phyloP scores from a whole-genome alignment of 345 rosid species.

The Isatis tinctoria region DNA sequence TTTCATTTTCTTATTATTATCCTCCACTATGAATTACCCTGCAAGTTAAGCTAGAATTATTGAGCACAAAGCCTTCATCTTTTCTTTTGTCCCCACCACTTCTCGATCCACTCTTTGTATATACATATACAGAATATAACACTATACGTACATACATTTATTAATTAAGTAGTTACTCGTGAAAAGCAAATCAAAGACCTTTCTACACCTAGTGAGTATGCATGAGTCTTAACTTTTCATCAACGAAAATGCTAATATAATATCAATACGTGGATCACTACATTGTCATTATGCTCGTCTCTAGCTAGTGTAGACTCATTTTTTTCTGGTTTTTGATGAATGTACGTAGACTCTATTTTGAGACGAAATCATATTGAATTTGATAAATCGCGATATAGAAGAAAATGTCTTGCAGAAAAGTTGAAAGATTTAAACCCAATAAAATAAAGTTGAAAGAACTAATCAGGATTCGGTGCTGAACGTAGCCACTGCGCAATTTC shows the following conservation, averaged over 20 bases:
- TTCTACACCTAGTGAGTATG: constrained; percentile 8
- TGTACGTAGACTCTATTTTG: neutral
- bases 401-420: neutral
- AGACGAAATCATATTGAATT: neutral
- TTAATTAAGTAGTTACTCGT: neutral
- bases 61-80: constrained; percentile 27
- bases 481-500: neutral
- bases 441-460: neutral
- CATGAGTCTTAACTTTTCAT: neutral
- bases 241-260: neutral
- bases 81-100: constrained; percentile 33
- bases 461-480: neutral
- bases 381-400: neutral
- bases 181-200: constrained; percentile 6
- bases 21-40: constrained; percentile 26
- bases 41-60: constrained; percentile 29
- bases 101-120: constrained; percentile 12
- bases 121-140: neutral
- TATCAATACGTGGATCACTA: neutral
- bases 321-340: neutral
- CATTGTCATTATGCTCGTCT: neutral
- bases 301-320: neutral
- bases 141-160: neutral
- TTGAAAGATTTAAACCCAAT: neutral
- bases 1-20: constrained; percentile 3